Conservation (phyloP, 495 filamentous ascomycete species). For the Schizothecium vesticola region DNA sequence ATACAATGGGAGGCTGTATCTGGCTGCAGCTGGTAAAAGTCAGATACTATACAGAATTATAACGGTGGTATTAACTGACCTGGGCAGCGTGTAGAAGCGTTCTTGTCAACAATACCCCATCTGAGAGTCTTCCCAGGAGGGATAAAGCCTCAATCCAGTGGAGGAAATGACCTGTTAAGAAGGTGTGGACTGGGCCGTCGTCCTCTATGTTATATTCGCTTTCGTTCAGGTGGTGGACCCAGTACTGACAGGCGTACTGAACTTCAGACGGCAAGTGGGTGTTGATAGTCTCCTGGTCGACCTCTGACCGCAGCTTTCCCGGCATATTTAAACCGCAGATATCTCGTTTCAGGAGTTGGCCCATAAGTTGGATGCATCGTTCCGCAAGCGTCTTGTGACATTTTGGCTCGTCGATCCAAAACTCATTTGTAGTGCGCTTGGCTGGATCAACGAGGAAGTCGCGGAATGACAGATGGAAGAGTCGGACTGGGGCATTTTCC, state of each 20-base stretch:
- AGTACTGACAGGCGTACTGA: constrained; percentile 38
- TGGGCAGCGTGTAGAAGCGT: constrained; percentile 7
- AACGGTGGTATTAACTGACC: constrained; percentile 2
- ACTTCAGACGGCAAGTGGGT: constrained; percentile 24
- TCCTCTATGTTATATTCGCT: constrained; percentile 22
- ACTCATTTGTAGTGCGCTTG: constrained; percentile 24
- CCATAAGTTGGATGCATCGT: constrained; percentile 34
- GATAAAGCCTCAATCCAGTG: constrained; percentile 26
- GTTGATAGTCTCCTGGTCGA: constrained; percentile 18
- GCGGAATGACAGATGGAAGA: constrained; percentile 46
- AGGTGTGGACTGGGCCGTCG: constrained; percentile 24
- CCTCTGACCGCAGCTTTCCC: constrained; percentile 21
- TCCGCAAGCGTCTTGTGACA: constrained; percentile 21
- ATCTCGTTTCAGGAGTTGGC: constrained; percentile 28
- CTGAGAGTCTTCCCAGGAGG: constrained; percentile 30
- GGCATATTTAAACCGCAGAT: constrained; percentile 34
- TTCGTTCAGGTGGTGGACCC: constrained; percentile 41
- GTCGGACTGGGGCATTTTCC: constrained; percentile 14
- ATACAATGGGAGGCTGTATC: background rate
- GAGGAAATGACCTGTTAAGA: constrained; percentile 41
- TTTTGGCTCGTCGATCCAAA: constrained; percentile 37
- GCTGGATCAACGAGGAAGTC: constrained; percentile 44
- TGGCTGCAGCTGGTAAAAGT: background rate
- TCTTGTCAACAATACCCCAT: constrained; percentile 21
- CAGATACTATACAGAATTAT: background rate